Base-by-base conservation (phyloP, 73 alveolate genomes). In the Tetrahymena elliotti region DNA sequence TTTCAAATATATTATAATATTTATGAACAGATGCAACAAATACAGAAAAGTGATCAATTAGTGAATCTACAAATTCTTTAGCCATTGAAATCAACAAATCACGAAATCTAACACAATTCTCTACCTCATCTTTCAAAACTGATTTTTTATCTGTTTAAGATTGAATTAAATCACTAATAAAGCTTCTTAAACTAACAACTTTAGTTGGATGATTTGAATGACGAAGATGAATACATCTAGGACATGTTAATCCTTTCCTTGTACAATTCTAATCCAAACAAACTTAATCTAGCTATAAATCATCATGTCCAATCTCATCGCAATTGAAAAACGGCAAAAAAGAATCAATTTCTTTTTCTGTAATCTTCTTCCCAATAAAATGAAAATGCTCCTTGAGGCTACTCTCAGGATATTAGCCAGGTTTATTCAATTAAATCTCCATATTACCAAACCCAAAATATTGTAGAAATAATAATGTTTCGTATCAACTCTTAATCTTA, bases 281-380 rank as follows among this genome's bases (percentile, higher is more conserved):
- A 13, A 94, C 96, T 38, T 94, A 22, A 88, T 94, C 96, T 39
- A 94, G 54, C 38, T 94, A 88, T 84, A 84, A 84, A 31, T 93
- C 96, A 15, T 94, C 41, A 88, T 94, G 96, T 36, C 96, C 96
- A 33, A 94, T 94, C 83, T 94, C 96, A 53, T 94, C 96, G 36
- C 96, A 94, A 84, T 88, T 94, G 84, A 94, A 94, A 39, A 94
- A 94, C 1, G 96, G 96, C 22, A 94, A 38, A 93, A 94, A 53
- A 22, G 96, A 94, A 84, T 84, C 68, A 39, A 94, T 94, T 84
- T 94, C 96, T 39, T 94, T 93, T 52, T 84, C 95, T 8, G 95
- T 47, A 9, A 94, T 94, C 54, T 94, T 94, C 35, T 88, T 84
- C 18, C 96, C 95, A 9, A 94, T 52, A 94, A 94, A 94, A 20